Evolutionary conservation across 2,329 filamentous ascomycete genomes (phyloP).

Genomic region (Juglanconis sp.): DNA sequence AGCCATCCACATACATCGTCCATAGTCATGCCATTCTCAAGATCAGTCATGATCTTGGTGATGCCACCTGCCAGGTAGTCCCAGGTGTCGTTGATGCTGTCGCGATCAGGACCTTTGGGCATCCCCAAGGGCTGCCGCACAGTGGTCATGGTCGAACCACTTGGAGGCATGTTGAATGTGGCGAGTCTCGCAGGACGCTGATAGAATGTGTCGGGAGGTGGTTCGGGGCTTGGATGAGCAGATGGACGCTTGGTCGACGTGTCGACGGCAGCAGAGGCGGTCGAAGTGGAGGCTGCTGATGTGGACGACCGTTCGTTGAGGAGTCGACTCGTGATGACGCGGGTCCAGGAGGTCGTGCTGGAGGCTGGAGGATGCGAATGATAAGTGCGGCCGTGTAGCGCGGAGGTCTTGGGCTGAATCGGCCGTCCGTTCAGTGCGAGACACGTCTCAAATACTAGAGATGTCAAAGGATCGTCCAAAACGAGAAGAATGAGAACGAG

Average conservation of each 20-base stretch:
- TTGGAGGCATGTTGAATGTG: constrained; percentile 26
- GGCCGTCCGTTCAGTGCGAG: not conserved
- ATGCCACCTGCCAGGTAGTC: constrained; percentile 84
- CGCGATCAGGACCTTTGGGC: constrained; percentile 58
- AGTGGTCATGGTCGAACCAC: constrained; percentile 19
- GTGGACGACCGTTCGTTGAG: not conserved
- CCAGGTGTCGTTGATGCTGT: constrained; percentile 63
- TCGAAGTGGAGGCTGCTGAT: not conserved
- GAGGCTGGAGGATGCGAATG: not conserved
- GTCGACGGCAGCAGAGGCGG: not conserved
- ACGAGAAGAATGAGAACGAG: not conserved
- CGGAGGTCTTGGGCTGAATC: not conserved
- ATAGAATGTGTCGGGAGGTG: not conserved
- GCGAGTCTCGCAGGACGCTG: constrained; percentile 4
- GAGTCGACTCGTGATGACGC: not conserved
- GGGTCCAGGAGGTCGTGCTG: not conserved
- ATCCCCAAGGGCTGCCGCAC: constrained; percentile 38
- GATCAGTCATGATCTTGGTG: constrained; percentile 86
- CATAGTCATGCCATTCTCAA: constrained; percentile 92
- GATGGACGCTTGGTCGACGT: not conserved
- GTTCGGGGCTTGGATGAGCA: constrained; percentile 10
- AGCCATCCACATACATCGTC: constrained; percentile 58
- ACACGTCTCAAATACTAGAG: not conserved
- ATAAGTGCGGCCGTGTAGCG: not conserved
- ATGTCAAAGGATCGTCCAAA: not conserved